Base-by-base conservation (phyloP, 768 basidiomycete species). In the Pleurotus ostreatus region DNA sequence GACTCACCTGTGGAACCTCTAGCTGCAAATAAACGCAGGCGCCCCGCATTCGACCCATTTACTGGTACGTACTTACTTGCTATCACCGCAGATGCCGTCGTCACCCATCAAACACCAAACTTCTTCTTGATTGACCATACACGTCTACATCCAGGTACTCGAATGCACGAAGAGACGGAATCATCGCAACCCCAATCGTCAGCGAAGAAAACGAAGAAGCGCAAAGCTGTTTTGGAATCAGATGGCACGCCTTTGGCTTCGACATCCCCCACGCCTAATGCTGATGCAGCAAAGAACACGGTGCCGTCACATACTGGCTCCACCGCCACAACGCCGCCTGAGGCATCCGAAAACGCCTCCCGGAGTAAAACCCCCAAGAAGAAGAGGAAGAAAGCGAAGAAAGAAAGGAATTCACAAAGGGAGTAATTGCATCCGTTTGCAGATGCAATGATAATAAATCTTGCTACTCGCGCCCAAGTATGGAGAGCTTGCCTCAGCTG, bases 21-120 rank as follows among this genome's bases (percentile, higher is more conserved):
- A 34, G 40, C 58, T 25, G 65, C 63, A 18, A 65, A 48, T 47
- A 83, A 80, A 65, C 78, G 81, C 26, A 77, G 78, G 66, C 75
- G 85, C 61, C 75, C 78, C 25, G 70, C 68, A 0, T 63, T 86
- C 25, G 88, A 89, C 68, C 84, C 85, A 4, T 90, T 89, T 61
- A 79, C 83, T 56, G 87, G 89, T 84, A 62, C 7, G 66, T 54
- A 15, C 5, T 4, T 34, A 34, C 30, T 34, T 11, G 30, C 30
- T 9, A 34, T 34, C 30, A 34, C 30, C 30, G 30, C 30, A 34
- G 11, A 34, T 8, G 30, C 30, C 11, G 30, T 34, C 30, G 30
- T 11, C 30, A 34, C 30, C 30, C 9, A 34, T 34, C 30, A 34
- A 11, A 34, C 4, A 0, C 30, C 9, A 34, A 34, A 2, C 9